phyloP scores from a whole-genome alignment of 345 rosid species.

The Heritiera fomes region DNA sequence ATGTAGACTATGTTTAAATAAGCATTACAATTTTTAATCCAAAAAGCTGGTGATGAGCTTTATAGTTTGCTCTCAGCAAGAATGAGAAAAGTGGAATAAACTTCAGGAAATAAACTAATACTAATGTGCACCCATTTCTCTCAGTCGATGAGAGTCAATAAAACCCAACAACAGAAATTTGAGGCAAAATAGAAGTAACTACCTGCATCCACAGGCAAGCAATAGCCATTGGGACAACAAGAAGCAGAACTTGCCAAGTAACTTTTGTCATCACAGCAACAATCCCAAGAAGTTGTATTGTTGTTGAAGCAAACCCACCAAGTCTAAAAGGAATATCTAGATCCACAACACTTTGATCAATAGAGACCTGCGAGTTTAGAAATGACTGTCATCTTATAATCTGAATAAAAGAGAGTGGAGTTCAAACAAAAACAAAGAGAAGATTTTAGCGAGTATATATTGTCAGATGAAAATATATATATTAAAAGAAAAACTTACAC shows the following conservation, averaged over 20 bases:
- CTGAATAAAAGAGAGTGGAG: conserved; percentile 1
- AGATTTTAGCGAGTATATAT: conserved; percentile 13
- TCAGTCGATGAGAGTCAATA: conserved; percentile 14
- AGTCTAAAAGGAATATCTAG: conserved; percentile 99
- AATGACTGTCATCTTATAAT: conserved; percentile 15
- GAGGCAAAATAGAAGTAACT: conserved; percentile 23
- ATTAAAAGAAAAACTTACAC: conserved; percentile 52
- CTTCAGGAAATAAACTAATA: conserved; percentile 10
- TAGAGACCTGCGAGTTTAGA: conserved; percentile 67
- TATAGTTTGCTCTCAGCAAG: conserved; percentile 4
- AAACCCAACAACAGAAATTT: not conserved
- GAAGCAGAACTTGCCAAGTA: conserved; percentile 98
- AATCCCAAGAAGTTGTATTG: conserved; percentile 94
- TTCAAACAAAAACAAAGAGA: conserved; percentile 1
- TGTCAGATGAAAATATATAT: not conserved
- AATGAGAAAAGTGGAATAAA: not conserved
- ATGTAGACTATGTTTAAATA: not conserved
- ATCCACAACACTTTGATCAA: conserved; percentile 99
- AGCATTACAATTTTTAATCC: not conserved
- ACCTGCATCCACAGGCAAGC: conserved; percentile 99
- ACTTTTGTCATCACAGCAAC: conserved; percentile 94
- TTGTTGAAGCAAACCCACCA: conserved; percentile 99
- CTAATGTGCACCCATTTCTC: conserved; percentile 16
- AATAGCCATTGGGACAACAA: conserved; percentile 91
- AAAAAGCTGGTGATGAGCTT: not conserved